Percentiles rank a stretch among this genome's conserved stretches.
phyloP scores from a whole-genome alignment of 805 yeast genomes.

The Cyberlindnera misumaiensis region DNA sequence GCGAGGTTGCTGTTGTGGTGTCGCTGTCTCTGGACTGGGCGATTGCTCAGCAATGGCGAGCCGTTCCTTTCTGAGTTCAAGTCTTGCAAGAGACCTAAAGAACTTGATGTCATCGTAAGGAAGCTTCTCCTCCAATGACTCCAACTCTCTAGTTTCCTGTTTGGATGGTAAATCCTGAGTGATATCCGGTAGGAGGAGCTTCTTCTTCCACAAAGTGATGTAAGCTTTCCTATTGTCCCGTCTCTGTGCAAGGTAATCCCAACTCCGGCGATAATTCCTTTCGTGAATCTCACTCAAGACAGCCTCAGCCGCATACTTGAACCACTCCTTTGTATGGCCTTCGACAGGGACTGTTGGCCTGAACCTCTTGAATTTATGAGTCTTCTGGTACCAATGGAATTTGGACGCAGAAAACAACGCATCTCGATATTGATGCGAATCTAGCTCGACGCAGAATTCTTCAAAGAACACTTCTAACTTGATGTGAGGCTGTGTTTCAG shows the following conservation, averaged over 20 bases:
- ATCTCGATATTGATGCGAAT: constrained; percentile 79
- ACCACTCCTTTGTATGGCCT: constrained; percentile 78
- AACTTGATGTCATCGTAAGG: constrained; percentile 76
- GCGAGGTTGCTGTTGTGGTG: constrained; percentile 8
- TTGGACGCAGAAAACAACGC: constrained; percentile 75
- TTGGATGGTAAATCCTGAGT: constrained; percentile 28
- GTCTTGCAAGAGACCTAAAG: constrained; percentile 74
- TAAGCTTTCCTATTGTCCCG: constrained; percentile 69
- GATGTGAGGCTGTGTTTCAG: constrained; percentile 62
- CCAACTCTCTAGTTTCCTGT: constrained; percentile 33
- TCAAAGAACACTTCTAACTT: constrained; percentile 74
- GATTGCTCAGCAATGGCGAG: constrained; percentile 17
- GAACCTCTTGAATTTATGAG: constrained; percentile 63
- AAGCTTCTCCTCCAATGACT: constrained; percentile 50
- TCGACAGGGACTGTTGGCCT: constrained; percentile 49
- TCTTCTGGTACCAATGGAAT: constrained; percentile 69
- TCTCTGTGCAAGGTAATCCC: constrained; percentile 72
- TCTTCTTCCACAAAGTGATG: constrained; percentile 57
- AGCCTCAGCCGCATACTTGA: constrained; percentile 70
- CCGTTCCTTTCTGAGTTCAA: constrained; percentile 55
- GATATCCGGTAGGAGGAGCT: constrained; percentile 33
- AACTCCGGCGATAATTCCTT: constrained; percentile 73
- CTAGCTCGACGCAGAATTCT: constrained; percentile 81
- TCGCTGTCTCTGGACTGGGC: constrained; percentile 5
- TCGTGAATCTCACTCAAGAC: constrained; percentile 78